Evolutionary conservation across 169 alveolate genomes (phyloP).

Genomic region (Plasmodium coatneyi): DNA sequence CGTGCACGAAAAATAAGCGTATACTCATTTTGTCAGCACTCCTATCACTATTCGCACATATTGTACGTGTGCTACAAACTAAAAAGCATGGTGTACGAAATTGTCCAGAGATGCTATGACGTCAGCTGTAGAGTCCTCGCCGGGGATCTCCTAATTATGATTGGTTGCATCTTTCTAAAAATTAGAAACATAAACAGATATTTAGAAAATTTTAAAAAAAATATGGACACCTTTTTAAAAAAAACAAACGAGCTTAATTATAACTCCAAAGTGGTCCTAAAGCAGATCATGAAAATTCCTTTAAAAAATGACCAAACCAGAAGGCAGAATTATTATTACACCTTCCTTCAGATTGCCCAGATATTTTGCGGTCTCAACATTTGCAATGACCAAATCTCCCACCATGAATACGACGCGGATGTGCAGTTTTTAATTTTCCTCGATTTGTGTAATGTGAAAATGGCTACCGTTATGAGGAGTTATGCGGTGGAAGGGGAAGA

Average conservation of each 20-base stretch:
- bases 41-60: not conserved
- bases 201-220: conserved; percentile 52
- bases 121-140: conserved; percentile 37
- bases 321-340: conserved; percentile 27
- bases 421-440: conserved; percentile 51
- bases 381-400: not conserved
- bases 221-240: conserved; percentile 8
- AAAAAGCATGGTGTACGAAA: conserved; percentile 57
- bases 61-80: conserved; percentile 21
- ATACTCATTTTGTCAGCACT: not conserved
- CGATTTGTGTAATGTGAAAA: conserved; percentile 37
- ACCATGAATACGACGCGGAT: conserved; percentile 53
- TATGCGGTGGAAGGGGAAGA: not conserved
- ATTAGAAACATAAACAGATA: conserved; percentile 62
- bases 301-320: conserved; percentile 21
- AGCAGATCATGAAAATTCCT: conserved; percentile 51
- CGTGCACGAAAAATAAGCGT: not conserved
- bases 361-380: conserved; percentile 44
- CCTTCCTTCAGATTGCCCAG: conserved; percentile 68
- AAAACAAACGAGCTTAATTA: conserved; percentile 51
- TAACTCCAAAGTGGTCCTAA: conserved; percentile 36
- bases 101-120: conserved; percentile 65
- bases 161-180: conserved; percentile 65
- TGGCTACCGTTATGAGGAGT: not conserved
- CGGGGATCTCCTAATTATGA: conserved; percentile 58